Evolutionary conservation across 306 rosid genomes (phyloP), one percentile per base, ranked within the genome.

Genomic region (Oxytropis ochrocephala): DNA sequence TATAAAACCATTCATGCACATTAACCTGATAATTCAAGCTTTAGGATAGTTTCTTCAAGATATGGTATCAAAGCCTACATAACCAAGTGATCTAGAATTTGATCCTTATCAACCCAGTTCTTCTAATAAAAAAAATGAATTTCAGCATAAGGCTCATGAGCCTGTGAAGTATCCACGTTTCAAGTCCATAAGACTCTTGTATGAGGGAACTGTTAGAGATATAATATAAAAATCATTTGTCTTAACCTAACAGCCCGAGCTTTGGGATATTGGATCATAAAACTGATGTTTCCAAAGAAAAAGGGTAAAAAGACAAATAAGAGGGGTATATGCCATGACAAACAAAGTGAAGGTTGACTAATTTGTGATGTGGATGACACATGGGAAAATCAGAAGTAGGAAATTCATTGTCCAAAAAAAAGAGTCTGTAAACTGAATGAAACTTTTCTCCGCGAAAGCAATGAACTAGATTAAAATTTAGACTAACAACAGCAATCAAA

Each of bases 401-500:
- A 76, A 60, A 49, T 58, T 47, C 21, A 50, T 35, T 52, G 53
- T 57, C 21, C 32, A 33, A 68, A 63, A 32, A 62, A 48, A 35
- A 64, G 62, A 57, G 73, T 57, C 27, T 58, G 39, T 47, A 35
- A 47, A 82, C 38, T 43, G 42, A 63, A 55, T n/a, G 4, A 38
- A 30, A 35, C 57, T 36, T 72, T 46, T 44, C n/a, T 54, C 27
- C 60, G 36, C 1, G 8, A 16, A 70, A 70, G 53, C 54, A 55
- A 70, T 65, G 12, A 70, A 11, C 65, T 71, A 29, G 30, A 46
- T 36, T 46, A 43, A 72, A 50, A 65, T 47, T 58, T 38, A 71
- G 54, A 50, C 69, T 11, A 41, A 65, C 73, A 56, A 57, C 68
- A 63, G 66, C 50, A 73, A 70, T 50, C 56, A 67, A 70, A 11